Evolutionary conservation across 208 protist genomes (phyloP), one percentile per base, ranked within the genome.

Genomic region (Histomonas meleagridis): DNA sequence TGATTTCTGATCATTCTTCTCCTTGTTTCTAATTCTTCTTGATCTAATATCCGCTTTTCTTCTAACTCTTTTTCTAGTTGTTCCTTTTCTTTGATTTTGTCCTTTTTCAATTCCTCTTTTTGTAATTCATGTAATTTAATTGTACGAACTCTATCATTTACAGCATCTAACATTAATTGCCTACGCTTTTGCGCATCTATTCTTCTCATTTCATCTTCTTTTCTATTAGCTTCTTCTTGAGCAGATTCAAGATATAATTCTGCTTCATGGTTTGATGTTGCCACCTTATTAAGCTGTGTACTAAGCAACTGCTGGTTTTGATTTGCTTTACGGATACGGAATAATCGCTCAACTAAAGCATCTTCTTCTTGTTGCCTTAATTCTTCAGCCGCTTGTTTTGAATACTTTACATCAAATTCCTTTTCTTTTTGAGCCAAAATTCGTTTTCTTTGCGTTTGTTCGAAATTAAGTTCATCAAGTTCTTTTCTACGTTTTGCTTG

Each of bases 281-380:
- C n/a, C 18, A 23, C 55, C 32, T 40, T 32, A 14, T 55, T 55
- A 0, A 86, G 38, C 38, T 86, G 76, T 38, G 40, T 51, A 23
- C 18, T 18, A 18, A 86, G 38, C 46, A 86, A 86, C 16, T 32
- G 51, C 55, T 14, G 32, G 35, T 86, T 86, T 46, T 38, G 23
- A 38, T 32, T 46, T 46, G 76, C 76, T 55, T 86, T 86, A 2
- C 46, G 23, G n/a, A 51, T 86, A 40, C 76, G 43, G n/a, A 86
- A 40, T n/a, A 86, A 40, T 12, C 76, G 23, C 32, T 86, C 76
- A 57, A 86, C 76, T 5, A 86, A 28, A 5, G 43, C 76, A 49
- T 86, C 76, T 86, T 86, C 76, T 49, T 86, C n/a, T 16, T 86
- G n/a, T 49, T 86, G 76, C 4, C 76, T 40, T 55, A 86, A 46